Evolutionary conservation across 106 monocot genomes (phyloP), one percentile per base, ranked within the genome.

Genomic region (Alisma plantagoaquatica): DNA sequence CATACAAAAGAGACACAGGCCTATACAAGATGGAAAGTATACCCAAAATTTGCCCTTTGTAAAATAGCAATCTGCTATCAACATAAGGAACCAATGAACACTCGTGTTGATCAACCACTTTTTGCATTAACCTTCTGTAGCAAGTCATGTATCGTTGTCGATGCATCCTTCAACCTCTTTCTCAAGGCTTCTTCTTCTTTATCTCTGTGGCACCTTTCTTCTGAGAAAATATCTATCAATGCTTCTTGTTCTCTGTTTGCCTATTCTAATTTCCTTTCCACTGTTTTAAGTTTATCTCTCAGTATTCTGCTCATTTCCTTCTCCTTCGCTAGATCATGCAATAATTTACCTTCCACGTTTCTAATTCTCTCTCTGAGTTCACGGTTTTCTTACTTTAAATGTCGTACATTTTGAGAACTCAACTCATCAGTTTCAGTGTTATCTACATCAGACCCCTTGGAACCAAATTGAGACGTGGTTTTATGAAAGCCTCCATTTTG

Each of bases 211-310:
- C n/a, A n/a, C n/a, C n/a, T n/a, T n/a, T n/a, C n/a, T n/a, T n/a
- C n/a, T n/a, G n/a, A n/a, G n/a, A n/a, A n/a, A n/a, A n/a, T n/a
- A n/a, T n/a, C n/a, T n/a, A n/a, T n/a, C n/a, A n/a, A n/a, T n/a
- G n/a, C n/a, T n/a, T n/a, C n/a, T n/a, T n/a, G 81, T 45, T 87
- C 86, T 56, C 72, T 72, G 29, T 64, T 66, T 60, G 70, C 48
- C 43, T 43, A 60, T 42, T 80, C 73, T 49, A 86, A 18, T 49
- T 58, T 60, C 18, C 54, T 65, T 20, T 75, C 43, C 16, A 35
- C 41, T 25, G 30, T 53, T 58, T 51, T 58, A 51, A 79, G 22
- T 38, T 38, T 38, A 6, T 38, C 35, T 7, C 9, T 38, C 35
- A 38, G 14, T 14, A 14, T 14, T 38, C 14, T 38, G 35, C 35